phyloP scores from a whole-genome alignment of 176 grass and related monocot species.

The Rhynchospora tenuis region DNA sequence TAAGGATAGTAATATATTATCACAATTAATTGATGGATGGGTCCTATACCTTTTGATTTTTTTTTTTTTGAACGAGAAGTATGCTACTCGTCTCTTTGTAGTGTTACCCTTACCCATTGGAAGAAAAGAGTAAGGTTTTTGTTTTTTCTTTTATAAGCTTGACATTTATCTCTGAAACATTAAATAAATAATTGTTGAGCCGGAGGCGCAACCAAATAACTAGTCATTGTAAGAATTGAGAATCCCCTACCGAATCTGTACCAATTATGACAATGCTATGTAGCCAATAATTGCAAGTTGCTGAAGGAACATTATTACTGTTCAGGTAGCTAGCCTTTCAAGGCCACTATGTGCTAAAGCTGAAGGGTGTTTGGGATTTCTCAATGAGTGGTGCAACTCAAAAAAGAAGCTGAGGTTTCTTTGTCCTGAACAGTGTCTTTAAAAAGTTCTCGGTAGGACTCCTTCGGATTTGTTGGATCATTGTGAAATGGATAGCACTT shows the following conservation, averaged over 20 bases:
- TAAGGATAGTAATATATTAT: too few species aligned
- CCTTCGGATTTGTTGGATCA: not conserved
- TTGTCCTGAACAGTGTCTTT: not conserved
- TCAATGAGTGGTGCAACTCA: not conserved
- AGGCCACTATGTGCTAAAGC: not conserved
- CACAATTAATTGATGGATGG: too few species aligned
- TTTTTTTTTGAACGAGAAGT: too few species aligned
- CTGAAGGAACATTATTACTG: not conserved
- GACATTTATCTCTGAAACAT: too few species aligned
- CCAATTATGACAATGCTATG: not conserved
- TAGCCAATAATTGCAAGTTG: not conserved
- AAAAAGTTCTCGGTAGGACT: not conserved
- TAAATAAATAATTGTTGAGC: too few species aligned
- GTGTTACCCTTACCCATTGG: too few species aligned
- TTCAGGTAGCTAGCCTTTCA: not conserved
- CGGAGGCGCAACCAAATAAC: too few species aligned
- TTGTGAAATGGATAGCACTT: too few species aligned
- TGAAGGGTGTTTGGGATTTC: not conserved
- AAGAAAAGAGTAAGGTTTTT: too few species aligned
- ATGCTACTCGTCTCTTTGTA: too few species aligned
- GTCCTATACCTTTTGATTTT: too few species aligned
- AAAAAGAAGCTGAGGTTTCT: not conserved
- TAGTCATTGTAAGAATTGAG: not conserved
- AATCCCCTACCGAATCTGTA: not conserved
- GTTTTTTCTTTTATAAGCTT: too few species aligned